Evolutionary conservation across 2,329 filamentous ascomycete genomes (phyloP), one percentile per base, ranked within the genome.

Genomic region (Penicillium sp.): DNA sequence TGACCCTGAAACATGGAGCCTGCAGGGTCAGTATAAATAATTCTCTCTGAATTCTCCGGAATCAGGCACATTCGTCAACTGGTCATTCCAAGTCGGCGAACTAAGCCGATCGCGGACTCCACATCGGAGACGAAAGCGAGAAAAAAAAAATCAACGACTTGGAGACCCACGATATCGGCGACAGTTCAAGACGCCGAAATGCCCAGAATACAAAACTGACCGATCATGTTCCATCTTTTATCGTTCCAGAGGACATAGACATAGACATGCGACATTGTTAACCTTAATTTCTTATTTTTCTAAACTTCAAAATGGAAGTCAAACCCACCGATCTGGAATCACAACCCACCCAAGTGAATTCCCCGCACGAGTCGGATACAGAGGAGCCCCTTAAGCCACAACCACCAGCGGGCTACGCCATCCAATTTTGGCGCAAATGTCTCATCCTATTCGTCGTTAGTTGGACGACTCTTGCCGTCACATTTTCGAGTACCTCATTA

Each of bases 401-500:
- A 46, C 53, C 35, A 26, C 56, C 57, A 37, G 56, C 57, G 1
- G 66, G 65, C n/a, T 69, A 68, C 51, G 31, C 49, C 6, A 62
- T 73, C 13, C 70, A 73, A 9, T 54, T 48, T 54, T 77, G 75
- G 75, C 70, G 69, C 26, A 79, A 79, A 68, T 70, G 59, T 22
- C 63, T 78, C 22, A 76, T 79, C 26, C 66, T 78, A 42, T 77
- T 78, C 59, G 61, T 71, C 11, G 71, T 73, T 26, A 76, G 74
- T 57, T 79, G 75, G 74, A 73, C 76, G 66, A 74, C 76, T 2
- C 65, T 79, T 5, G 67, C 72, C 1, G 68, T 74, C 8, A 76
- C 76, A 39, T 79, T 77, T 59, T 76, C 73, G n/a, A 75, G 71
- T 58, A 78, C 77, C 11, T 75, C 76, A 3, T 60, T 79, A 19